phyloP scores from a whole-genome alignment of 2,329 filamentous ascomycete species.

The Alternaria arborescens region DNA sequence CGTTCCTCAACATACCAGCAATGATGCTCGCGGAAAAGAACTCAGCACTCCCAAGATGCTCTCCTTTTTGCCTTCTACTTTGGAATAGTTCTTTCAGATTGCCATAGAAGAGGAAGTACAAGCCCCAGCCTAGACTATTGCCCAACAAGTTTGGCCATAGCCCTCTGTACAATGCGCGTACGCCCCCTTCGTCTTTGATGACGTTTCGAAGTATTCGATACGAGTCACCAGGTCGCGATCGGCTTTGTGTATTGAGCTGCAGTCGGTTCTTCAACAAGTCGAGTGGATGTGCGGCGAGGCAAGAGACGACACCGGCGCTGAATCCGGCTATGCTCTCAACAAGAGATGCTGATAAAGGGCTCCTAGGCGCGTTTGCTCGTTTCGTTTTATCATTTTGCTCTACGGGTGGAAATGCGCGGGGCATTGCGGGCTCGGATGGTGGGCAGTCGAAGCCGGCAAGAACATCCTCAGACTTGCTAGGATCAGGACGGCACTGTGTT shows the following conservation, averaged over 20 bases:
- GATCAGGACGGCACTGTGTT: constrained; percentile 3
- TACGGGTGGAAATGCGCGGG: constrained; percentile 60
- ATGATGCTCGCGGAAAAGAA: constrained; percentile 80
- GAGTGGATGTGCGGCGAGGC: constrained; percentile 87
- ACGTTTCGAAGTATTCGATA: constrained; percentile 63
- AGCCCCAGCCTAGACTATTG: constrained; percentile 87
- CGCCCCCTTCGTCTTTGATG: constrained; percentile 62
- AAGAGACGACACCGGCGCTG: constrained; percentile 85
- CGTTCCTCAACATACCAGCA: constrained; percentile 55
- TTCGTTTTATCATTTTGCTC: constrained; percentile 49
- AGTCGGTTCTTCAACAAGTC: constrained; percentile 97
- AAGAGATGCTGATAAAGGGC: constrained; percentile 68
- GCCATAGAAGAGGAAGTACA: constrained; percentile 84
- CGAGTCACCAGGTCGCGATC: constrained; percentile 62
- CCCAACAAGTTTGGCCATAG: constrained; percentile 89
- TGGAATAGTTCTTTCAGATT: constrained; percentile 66
- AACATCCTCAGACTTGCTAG: constrained; percentile 31
- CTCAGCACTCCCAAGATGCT: constrained; percentile 68
- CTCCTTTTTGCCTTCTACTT: constrained; percentile 48
- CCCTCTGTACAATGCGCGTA: constrained; percentile 84
- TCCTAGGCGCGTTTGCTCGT: constrained; percentile 38
- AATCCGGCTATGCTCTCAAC: constrained; percentile 92
- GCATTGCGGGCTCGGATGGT: constrained; percentile 49
- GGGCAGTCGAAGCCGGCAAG: constrained; percentile 18
- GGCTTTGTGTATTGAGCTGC: constrained; percentile 64